A percentile compares a stretch with the other conserved stretches of the same genome.
phyloP scores from a whole-genome alignment of 169 alveolate species.

The Cryptosporidium andersoni region DNA sequence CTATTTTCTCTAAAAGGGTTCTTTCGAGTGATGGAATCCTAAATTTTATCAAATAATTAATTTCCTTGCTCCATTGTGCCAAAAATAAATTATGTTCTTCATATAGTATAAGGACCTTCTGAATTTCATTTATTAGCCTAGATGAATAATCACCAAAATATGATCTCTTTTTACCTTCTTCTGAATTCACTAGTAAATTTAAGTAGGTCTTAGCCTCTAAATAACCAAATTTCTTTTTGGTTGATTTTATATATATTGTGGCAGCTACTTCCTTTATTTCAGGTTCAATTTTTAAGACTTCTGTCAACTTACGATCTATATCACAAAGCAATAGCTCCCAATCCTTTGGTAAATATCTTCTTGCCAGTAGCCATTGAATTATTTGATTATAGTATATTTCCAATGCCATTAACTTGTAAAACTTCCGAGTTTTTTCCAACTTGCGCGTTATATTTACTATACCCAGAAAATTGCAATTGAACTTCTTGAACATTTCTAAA shows the following conservation, averaged over 20 bases:
- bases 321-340: slow-evolving; percentile 21
- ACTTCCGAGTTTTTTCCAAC: too few relatives aligned
- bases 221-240: slow-evolving; percentile 8
- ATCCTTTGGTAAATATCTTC: slow-evolving; percentile 8
- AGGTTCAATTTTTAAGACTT: background rate
- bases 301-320: background rate
- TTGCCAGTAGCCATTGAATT: slow-evolving; percentile 7
- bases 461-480: too few relatives aligned
- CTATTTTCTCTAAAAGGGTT: slow-evolving; percentile 7
- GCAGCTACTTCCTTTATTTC: background rate
- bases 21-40: slow-evolving; percentile 14
- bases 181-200: slow-evolving; percentile 18
- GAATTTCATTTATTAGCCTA: slow-evolving; percentile 7
- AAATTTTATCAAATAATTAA: slow-evolving; percentile 26
- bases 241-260: background rate
- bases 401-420: background rate
- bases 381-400: slow-evolving; percentile 26
- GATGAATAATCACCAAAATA: slow-evolving; percentile 28
- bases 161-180: slow-evolving; percentile 32
- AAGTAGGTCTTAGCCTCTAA: background rate
- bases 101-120: slow-evolving; percentile 1
- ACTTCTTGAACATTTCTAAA: too few relatives aligned
- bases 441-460: too few relatives aligned
- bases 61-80: slow-evolving; percentile 9
- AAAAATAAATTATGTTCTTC: slow-evolving; percentile 6